phyloP scores from a whole-genome alignment of 2,329 filamentous ascomycete genomes.

The Pseudonectria foliicola region DNA sequence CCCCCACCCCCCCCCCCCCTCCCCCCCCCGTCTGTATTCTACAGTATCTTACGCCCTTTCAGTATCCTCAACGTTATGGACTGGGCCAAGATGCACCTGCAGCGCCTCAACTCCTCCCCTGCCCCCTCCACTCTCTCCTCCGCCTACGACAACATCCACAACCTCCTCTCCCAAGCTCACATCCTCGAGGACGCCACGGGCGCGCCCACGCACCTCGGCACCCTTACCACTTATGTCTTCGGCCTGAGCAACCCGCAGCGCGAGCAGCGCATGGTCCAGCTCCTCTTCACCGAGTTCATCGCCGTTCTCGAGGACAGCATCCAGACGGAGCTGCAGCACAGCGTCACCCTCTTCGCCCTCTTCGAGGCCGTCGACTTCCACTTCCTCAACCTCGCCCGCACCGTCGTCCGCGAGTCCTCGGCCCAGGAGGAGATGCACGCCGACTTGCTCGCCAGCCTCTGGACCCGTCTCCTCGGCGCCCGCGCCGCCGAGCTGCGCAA shows the following conservation, averaged over 20 bases:
- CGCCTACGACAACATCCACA: constrained; percentile 78
- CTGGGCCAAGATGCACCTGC: constrained; percentile 83
- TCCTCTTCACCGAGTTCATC: constrained; percentile 79
- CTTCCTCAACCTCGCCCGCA: constrained; percentile 80
- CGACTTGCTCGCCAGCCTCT: constrained; percentile 76
- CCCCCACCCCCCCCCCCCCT: neutral
- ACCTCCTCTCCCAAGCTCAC: constrained; percentile 59
- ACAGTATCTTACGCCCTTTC: constrained; percentile 13
- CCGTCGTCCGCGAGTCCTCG: constrained; percentile 75
- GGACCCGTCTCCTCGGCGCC: constrained; percentile 76
- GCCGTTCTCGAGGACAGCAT: constrained; percentile 84
- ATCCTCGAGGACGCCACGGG: constrained; percentile 48
- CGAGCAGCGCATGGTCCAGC: constrained; percentile 71
- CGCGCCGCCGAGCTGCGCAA: constrained; percentile 72
- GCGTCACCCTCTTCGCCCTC: constrained; percentile 73
- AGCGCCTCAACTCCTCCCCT: constrained; percentile 56
- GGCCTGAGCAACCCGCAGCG: constrained; percentile 75
- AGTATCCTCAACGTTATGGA: constrained; percentile 93
- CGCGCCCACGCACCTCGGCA: constrained; percentile 61
- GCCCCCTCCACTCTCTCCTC: constrained; percentile 53
- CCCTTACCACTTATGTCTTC: constrained; percentile 64
- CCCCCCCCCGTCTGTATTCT: neutral
- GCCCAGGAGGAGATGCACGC: constrained; percentile 73
- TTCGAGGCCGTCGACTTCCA: constrained; percentile 88
- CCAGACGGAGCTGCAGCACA: constrained; percentile 73